A percentile compares a stretch with the other conserved stretches of the same genome.
phyloP scores from a whole-genome alignment of 2,329 filamentous ascomycete genomes.

The Diaporthe sp. region DNA sequence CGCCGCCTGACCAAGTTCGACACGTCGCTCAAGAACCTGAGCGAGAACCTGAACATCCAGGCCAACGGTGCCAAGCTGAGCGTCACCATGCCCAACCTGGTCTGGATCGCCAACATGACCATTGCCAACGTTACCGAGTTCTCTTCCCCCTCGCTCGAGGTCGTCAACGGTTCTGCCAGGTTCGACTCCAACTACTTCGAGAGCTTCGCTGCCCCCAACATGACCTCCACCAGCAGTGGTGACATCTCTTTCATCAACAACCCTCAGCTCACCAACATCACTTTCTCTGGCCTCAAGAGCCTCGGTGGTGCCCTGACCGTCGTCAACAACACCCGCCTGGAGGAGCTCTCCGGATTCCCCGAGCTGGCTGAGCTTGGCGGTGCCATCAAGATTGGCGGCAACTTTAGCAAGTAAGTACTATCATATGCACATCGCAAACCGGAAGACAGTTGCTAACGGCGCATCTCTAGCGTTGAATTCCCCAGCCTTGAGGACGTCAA shows the following conservation, averaged over 20 bases:
- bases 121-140: slow-evolving; percentile 85
- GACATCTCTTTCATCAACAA: slow-evolving; percentile 76
- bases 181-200: slow-evolving; percentile 85
- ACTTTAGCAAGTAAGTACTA: slow-evolving; percentile 81
- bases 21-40: slow-evolving; percentile 84
- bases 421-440: background rate
- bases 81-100: slow-evolving; percentile 82
- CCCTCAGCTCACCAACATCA: slow-evolving; percentile 77
- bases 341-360: slow-evolving; percentile 76
- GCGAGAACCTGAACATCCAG: slow-evolving; percentile 77
- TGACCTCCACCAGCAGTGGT: slow-evolving; percentile 74
- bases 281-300: slow-evolving; percentile 76
- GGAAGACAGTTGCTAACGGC: slow-evolving; percentile 48
- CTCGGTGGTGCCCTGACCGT: slow-evolving; percentile 87
- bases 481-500: slow-evolving; percentile 76
- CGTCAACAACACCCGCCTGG: slow-evolving; percentile 88
- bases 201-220: slow-evolving; percentile 75
- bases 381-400: slow-evolving; percentile 87
- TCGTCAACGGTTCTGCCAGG: slow-evolving; percentile 83
- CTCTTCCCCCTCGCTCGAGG: slow-evolving; percentile 78
- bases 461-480: slow-evolving; percentile 74
- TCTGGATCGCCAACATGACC: slow-evolving; percentile 84
- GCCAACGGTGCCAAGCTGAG: slow-evolving; percentile 83
- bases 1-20: slow-evolving; percentile 80
- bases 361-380: slow-evolving; percentile 79